These are phyloP conservation scores for Beauveria medogensis DNA, from an alignment of 2,329 filamentous ascomycete species.

Conservation along the genomic window DNA sequence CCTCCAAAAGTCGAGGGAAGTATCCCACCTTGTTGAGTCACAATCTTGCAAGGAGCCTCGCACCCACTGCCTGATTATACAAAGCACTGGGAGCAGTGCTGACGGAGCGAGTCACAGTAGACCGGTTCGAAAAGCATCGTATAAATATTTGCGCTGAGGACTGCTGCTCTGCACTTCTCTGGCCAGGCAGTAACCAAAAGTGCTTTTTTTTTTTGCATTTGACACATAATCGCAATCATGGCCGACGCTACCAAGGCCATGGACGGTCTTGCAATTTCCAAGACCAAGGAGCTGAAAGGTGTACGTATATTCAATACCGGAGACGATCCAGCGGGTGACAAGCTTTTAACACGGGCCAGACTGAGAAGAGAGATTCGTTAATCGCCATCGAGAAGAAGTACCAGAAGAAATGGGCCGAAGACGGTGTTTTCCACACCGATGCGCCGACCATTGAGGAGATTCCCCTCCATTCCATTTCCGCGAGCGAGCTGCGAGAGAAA, in stretches of 20 bases:
- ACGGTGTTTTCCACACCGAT: conserved; percentile 69
- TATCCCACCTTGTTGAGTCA: conserved; percentile 9
- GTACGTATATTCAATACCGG: conserved; percentile 26
- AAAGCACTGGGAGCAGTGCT: conserved; percentile 3
- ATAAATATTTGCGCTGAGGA: neutral
- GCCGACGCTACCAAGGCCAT: conserved; percentile 39
- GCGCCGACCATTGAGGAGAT: conserved; percentile 74
- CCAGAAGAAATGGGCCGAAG: conserved; percentile 55
- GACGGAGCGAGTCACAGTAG: conserved; percentile 4
- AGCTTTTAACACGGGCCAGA: conserved; percentile 37
- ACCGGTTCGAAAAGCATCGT: neutral
- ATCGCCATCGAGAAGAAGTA: conserved; percentile 86
- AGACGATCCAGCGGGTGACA: no score
- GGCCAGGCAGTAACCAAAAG: neutral
- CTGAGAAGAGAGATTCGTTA: conserved; percentile 78
- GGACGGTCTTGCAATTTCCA: conserved; percentile 45
- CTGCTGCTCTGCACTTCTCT: neutral
- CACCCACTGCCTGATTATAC: neutral
- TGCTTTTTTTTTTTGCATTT: neutral
- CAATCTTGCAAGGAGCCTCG: neutral
- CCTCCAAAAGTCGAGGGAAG: conserved; percentile 7
- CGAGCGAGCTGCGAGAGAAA: conserved; percentile 68
- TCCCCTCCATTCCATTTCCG: conserved; percentile 63
- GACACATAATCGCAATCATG: conserved; percentile 28
- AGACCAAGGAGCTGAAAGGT: conserved; percentile 54